These are phyloP conservation scores for Colletotrichum viniferum DNA, from an alignment of 2,329 filamentous ascomycete species.

Conservation along the genomic window DNA sequence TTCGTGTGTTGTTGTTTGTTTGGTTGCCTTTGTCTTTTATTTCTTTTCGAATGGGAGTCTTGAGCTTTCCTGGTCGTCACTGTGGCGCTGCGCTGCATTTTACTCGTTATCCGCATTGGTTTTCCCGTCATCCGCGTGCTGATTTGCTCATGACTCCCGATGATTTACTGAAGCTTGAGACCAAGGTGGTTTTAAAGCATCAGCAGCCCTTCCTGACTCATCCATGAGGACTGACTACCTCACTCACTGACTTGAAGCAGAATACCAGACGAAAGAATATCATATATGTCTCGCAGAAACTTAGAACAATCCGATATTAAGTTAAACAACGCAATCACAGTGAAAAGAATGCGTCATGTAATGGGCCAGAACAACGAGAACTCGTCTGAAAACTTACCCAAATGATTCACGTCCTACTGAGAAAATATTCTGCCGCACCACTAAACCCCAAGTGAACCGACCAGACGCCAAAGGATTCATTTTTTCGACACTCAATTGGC, in stretches of 20 bases:
- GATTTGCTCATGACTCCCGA: background rate
- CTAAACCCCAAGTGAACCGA: no score
- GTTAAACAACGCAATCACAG: no score
- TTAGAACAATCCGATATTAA: no score
- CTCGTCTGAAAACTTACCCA: no score
- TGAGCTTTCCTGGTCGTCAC: background rate
- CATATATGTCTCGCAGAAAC: no score
- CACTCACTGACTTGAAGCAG: background rate
- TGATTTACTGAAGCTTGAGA: background rate
- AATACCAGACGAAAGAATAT: no score
- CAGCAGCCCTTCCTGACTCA: background rate
- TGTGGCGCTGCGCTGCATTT: background rate
- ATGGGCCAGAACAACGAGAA: no score
- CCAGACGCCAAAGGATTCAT: no score
- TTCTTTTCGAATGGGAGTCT: background rate
- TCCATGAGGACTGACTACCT: fast-evolving
- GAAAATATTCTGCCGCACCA: no score
- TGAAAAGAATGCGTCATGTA: no score
- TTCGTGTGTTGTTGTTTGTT: background rate
- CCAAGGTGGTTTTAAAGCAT: fast-evolving
- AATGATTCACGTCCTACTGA: no score
- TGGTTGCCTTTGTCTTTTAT: background rate
- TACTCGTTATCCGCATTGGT: background rate
- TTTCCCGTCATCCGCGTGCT: background rate
- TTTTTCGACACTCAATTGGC: no score